Evolutionary conservation across 1,139 yeast species (phyloP).

Genomic region (Blastobotrys persicus): DNA sequence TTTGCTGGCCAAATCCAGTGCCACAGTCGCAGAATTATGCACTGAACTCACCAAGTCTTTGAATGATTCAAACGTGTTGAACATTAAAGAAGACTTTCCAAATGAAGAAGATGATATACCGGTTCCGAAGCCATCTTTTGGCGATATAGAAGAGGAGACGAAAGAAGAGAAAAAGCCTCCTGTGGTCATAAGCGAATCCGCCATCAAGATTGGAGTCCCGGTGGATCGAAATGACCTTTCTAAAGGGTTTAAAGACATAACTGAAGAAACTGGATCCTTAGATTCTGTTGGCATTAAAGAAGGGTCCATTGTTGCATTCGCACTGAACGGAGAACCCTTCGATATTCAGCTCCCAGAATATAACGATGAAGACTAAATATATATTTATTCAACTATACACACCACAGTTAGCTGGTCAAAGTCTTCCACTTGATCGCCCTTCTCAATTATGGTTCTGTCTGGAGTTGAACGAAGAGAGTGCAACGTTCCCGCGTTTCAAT

Average conservation of each 20-base stretch:
- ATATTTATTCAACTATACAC: neutral
- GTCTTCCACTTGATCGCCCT: no score
- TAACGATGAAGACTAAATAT: conserved; percentile 15
- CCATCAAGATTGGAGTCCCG: conserved; percentile 23
- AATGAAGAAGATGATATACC: conserved; percentile 21
- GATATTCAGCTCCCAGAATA: conserved; percentile 22
- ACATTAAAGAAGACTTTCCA: neutral
- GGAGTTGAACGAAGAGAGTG: no score
- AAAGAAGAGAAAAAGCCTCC: conserved; percentile 6
- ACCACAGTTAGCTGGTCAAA: no score
- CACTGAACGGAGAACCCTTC: conserved; percentile 17
- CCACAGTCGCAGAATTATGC: conserved; percentile 15
- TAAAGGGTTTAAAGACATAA: conserved; percentile 23
- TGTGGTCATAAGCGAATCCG: conserved; percentile 6
- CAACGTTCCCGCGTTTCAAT: no score
- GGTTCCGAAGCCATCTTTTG: conserved; percentile 27
- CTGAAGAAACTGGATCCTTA: conserved; percentile 16
- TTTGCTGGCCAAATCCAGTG: conserved; percentile 14
- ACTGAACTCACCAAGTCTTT: conserved; percentile 15
- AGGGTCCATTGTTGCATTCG: conserved; percentile 22
- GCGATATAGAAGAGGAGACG: conserved; percentile 16
- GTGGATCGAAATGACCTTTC: conserved; percentile 15
- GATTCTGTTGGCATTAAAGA: conserved; percentile 23
- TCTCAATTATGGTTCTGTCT: no score
- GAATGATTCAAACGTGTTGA: conserved; percentile 18